Percentiles rank a stretch among this genome's conserved stretches.
Conservation (phyloP, 1,284 basidiomycete species). For the Somion occarium region DNA sequence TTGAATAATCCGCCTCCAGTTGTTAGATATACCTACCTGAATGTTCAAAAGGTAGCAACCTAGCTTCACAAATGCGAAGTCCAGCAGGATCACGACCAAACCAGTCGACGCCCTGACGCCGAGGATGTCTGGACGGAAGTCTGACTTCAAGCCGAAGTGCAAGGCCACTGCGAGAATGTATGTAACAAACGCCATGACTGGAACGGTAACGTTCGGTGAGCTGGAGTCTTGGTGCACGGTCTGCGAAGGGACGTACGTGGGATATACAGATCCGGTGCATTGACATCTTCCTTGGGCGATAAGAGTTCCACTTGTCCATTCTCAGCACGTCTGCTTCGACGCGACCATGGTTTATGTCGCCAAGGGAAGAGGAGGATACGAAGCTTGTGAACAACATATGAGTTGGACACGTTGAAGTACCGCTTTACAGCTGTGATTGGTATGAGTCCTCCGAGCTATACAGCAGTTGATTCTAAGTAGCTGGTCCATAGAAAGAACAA, state of each 20-base stretch:
- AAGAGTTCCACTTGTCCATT: constrained; percentile 78
- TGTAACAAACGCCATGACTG: constrained; percentile 95
- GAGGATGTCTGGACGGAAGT: constrained; percentile 89
- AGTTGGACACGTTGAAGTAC: constrained; percentile 96
- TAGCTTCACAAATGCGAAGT: constrained; percentile 85
- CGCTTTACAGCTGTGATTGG: constrained; percentile 83
- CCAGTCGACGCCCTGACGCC: constrained; percentile 86
- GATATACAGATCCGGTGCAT: constrained; percentile 95
- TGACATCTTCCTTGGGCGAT: constrained; percentile 90
- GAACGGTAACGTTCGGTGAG: constrained; percentile 7
- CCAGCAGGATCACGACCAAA: constrained; percentile 74
- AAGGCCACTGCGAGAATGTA: constrained; percentile 90
- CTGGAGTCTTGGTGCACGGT: constrained; percentile 3
- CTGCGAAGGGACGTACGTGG: constrained; percentile 59
- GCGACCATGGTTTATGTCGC: constrained; percentile 83
- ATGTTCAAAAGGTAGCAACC: constrained; percentile 76
- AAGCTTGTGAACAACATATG: constrained; percentile 91
- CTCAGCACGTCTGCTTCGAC: constrained; percentile 58
- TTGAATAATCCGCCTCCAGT: no score
- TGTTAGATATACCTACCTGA: constrained; percentile 20
- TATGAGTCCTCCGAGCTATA: constrained; percentile 74
- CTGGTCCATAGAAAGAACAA: constrained; percentile 1
- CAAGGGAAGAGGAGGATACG: constrained; percentile 93
- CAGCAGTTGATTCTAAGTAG: constrained; percentile 3
- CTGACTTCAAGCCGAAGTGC: constrained; percentile 77